Base-by-base conservation (phyloP, 2,329 filamentous ascomycete genomes). In the Colletotrichum plurivorum region DNA sequence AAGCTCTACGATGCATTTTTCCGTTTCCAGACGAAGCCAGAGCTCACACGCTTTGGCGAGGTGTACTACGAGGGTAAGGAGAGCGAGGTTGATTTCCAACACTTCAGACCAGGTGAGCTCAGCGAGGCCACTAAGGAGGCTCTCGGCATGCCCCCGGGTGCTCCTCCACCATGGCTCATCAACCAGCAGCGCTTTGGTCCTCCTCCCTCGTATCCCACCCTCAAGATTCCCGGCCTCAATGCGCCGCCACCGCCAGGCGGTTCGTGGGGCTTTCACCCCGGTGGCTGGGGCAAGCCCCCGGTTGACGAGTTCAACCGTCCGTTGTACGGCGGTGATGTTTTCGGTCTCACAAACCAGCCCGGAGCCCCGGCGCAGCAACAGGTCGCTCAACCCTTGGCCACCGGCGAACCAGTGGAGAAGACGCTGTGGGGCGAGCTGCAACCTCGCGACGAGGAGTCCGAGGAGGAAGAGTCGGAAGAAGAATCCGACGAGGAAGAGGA, bases 31-130 rank as follows among this genome's bases (percentile, higher is more conserved):
- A 97, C 94, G 48, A 99, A 99, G 82, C 96, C 96, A 0, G 91
- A 94, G 74, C 84, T 99, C 71, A 98, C 96, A 39, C 89, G 95
- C 51, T 99, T 97, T 75, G 96, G 96, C 48, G 96, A 99, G 80
- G 95, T 99, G n/a, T 99, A 99, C 81, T 98, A 98, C 79, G 96
- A 99, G 81, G 96, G 96, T 78, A 99, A 99, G 80, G 96, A 99
- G 79, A 96, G 94, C 77, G 96, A 99, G 81, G 97, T 96, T 1
- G 97, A 98, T 78, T 88, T 97, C 72, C 92, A 93, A 74, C 93
- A 98, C 81, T 89, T 98, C 69, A 91, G 94, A 72, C 94, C 96
- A 1, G 96, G 96, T 43, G 95, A 98, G 75, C 81, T 98, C 56
- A 96, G 92, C 74, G 94, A 98, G 63, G 91, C 94, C 74, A 87